A percentile compares a stretch with the other conserved stretches of the same genome.
phyloP scores from a whole-genome alignment of 225 moss, liverwort and hornwort species.

The Physcomitrium patens region DNA sequence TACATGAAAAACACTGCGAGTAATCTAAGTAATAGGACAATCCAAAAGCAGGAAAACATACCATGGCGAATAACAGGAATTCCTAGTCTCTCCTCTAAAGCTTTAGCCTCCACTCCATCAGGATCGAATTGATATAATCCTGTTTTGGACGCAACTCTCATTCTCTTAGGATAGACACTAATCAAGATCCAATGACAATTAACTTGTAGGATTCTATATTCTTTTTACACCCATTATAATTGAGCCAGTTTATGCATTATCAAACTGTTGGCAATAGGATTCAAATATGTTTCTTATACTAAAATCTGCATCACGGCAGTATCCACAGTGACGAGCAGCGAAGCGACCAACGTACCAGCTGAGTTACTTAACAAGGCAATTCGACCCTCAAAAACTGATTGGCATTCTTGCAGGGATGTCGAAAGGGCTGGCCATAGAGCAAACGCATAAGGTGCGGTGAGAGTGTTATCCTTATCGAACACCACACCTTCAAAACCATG shows the following conservation, averaged over 20 bases:
- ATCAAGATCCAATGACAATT: conserved; percentile 1
- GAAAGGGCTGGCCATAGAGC: conserved; percentile 80
- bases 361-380: conserved; percentile 93
- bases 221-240: neutral
- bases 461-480: conserved; percentile 97
- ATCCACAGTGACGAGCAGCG: neutral
- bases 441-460: conserved; percentile 86
- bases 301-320: conserved; percentile 5
- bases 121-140: conserved; percentile 96
- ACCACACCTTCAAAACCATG: conserved; percentile 89
- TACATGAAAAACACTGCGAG: neutral
- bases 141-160: conserved; percentile 43
- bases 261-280: neutral
- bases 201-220: neutral
- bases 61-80: conserved; percentile 93
- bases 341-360: conserved; percentile 62
- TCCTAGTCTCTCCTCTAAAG: conserved; percentile 73
- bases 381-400: conserved; percentile 68
- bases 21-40: neutral
- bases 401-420: conserved; percentile 78
- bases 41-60: conserved; percentile 25
- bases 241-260: neutral
- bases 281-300: neutral
- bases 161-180: conserved; percentile 16
- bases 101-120: conserved; percentile 79